Evolutionary conservation across 805 yeast species (phyloP), one percentile per base, ranked within the genome.

Genomic region (Candida cerambycidarum): DNA sequence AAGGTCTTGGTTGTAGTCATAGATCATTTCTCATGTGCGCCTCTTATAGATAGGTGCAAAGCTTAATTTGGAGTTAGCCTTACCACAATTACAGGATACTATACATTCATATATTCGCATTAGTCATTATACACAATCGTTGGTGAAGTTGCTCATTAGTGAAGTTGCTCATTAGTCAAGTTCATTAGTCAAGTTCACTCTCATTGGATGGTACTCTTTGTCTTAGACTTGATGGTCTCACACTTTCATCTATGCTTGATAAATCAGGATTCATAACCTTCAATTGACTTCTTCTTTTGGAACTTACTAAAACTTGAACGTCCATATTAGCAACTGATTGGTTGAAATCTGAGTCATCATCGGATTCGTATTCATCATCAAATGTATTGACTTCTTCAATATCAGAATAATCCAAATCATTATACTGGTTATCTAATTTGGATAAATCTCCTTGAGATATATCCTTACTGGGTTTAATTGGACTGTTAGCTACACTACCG

Each of bases 221-320:
- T 14, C 32, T 4, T 14, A 14, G 13, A 29, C 17, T 29, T 14
- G 32, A 13, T 13, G 10, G 32, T 29, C 32, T 29, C 32, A 29
- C 40, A 9, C 24, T 25, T 37, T 44, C 25, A 33, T 42, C 35
- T 23, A 45, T 29, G 14, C 28, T 24, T n/a, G 29, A 23, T 14
- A 31, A 31, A 41, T 59, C 64, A n/a, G 90, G 90, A 53, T 84
- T 84, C 36, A 79, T 71, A 28, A 84, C 78, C 27, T 84, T 59
- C 33, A 84, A 63, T 41, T 74, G 73, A 1, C 83, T 73, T 44
- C 86, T 65, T 50, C 89, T 65, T 54, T 77, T 78, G 12, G 85
- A 78, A 46, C 85, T 77, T 6, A 84, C 89, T 46, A 84, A 61
- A 7, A 84, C 84, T 58, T 84, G 90, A 2, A 82, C 90, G 48